A percentile compares a stretch with the other conserved stretches of the same genome.
phyloP scores from a whole-genome alignment of 2,329 filamentous ascomycete genomes.

The Colletotrichum filicis region DNA sequence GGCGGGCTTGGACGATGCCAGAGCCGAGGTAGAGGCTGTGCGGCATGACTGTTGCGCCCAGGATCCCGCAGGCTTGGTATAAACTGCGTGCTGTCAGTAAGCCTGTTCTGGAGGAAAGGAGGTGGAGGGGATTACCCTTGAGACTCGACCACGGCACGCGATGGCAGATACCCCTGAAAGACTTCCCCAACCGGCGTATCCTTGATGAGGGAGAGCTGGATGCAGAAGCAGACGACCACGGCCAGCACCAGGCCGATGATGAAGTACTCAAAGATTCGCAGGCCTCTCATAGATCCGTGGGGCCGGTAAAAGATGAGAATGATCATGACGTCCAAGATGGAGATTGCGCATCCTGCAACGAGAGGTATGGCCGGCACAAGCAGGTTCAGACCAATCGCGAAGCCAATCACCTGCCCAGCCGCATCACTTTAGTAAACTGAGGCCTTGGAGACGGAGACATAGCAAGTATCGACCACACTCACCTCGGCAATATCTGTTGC shows the following conservation, averaged over 20 bases:
- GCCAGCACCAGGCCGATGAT: slow-evolving; percentile 73
- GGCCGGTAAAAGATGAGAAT: slow-evolving; percentile 75
- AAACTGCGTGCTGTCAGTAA: slow-evolving; percentile 44
- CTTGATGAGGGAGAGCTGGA: slow-evolving; percentile 72
- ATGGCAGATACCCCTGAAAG: slow-evolving; percentile 74
- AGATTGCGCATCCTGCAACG: slow-evolving; percentile 75
- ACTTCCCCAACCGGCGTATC: slow-evolving; percentile 67
- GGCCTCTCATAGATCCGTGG: slow-evolving; percentile 65
- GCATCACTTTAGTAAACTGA: neutral
- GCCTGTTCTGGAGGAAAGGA: too few relatives aligned
- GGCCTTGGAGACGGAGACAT: too few relatives aligned
- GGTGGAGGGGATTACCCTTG: slow-evolving; percentile 50
- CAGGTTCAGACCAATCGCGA: slow-evolving; percentile 76
- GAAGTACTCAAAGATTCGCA: slow-evolving; percentile 73
- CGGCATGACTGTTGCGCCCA: slow-evolving; percentile 81
- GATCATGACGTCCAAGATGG: slow-evolving; percentile 74
- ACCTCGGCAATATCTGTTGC: slow-evolving; percentile 78
- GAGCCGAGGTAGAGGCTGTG: slow-evolving; percentile 76
- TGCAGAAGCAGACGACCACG: slow-evolving; percentile 77
- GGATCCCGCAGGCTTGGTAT: slow-evolving; percentile 80
- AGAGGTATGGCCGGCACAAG: slow-evolving; percentile 72
- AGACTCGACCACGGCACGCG: slow-evolving; percentile 65
- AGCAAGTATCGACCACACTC: slow-evolving; percentile 29
- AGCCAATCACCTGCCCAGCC: slow-evolving; percentile 69
- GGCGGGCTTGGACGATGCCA: slow-evolving; percentile 74